Conservation (phyloP, 108 stramenopile species). For the Pseudonitzschia multistriata region DNA sequence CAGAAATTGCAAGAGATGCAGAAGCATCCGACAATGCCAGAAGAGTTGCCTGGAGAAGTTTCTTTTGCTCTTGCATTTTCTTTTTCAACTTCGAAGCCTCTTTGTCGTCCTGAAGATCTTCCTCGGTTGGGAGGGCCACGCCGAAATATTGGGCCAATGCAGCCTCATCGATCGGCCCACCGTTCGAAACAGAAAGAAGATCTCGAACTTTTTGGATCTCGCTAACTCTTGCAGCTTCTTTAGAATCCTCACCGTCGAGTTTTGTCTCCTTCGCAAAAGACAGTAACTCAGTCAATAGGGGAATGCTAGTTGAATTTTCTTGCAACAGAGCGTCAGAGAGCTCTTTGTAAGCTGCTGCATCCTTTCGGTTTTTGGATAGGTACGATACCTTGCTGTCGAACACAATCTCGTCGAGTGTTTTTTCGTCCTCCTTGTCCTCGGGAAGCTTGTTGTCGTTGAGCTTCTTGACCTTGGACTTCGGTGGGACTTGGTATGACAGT, state of each 20-base stretch:
- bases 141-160: conserved; percentile 38
- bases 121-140: conserved; percentile 31
- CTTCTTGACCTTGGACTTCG: conserved; percentile 23
- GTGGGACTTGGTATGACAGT: conserved; percentile 23
- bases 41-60: conserved; percentile 21
- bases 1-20: conserved; percentile 1
- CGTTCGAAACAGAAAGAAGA: conserved; percentile 15
- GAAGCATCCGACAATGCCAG: conserved; percentile 5
- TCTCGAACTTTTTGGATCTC: conserved; percentile 27
- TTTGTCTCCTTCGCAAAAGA: conserved; percentile 26
- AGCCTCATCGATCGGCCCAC: conserved; percentile 31
- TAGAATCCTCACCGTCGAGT: conserved; percentile 18
- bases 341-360: conserved; percentile 26
- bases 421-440: conserved; percentile 20
- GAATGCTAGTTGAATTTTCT: conserved; percentile 25
- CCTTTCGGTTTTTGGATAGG: conserved; percentile 19
- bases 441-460: conserved; percentile 20
- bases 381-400: conserved; percentile 34
- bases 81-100: conserved; percentile 26
- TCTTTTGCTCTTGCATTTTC: conserved; percentile 37
- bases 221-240: conserved; percentile 18
- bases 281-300: conserved; percentile 33
- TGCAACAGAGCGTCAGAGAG: conserved; percentile 21
- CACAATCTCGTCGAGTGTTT: conserved; percentile 26
- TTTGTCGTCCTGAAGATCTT: conserved; percentile 22